Conservation (phyloP, 2,329 filamentous ascomycete species). For the Cytospora chrysosperma region DNA sequence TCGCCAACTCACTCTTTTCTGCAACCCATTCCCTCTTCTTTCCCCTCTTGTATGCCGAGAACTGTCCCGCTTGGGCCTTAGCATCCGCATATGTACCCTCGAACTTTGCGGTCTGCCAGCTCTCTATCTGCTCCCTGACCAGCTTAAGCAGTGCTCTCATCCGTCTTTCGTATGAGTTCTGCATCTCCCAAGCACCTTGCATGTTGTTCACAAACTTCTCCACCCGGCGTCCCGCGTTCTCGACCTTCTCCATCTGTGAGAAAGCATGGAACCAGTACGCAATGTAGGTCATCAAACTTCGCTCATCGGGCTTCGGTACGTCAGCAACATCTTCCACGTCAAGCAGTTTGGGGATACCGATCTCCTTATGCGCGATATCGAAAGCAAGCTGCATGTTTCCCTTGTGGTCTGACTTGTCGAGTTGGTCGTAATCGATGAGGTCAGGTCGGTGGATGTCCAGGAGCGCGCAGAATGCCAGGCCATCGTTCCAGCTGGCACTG, state of each 20-base stretch:
- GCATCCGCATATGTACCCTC: conserved; percentile 91
- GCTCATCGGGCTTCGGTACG: conserved; percentile 91
- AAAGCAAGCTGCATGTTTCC: conserved; percentile 99
- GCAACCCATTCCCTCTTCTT: conserved; percentile 95
- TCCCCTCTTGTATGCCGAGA: conserved; percentile 85
- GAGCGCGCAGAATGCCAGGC: conserved; percentile 91
- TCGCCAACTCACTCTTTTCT: conserved; percentile 93
- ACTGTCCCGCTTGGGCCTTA: conserved; percentile 78
- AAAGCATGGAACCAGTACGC: conserved; percentile 99
- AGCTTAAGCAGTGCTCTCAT: conserved; percentile 79
- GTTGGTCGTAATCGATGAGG: conserved; percentile 90
- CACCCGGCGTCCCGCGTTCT: conserved; percentile 92
- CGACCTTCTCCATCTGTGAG: conserved; percentile 97
- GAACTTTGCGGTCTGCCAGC: conserved; percentile 79
- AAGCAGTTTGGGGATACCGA: conserved; percentile 91
- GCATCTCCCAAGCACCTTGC: conserved; percentile 99
- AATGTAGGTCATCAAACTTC: conserved; percentile 98
- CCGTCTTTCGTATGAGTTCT: conserved; percentile 88
- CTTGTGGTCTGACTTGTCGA: conserved; percentile 91
- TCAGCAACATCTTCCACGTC: conserved; percentile 99
- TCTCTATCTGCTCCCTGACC: conserved; percentile 69
- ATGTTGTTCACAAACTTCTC: conserved; percentile 99
- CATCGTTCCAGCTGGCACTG: conserved; percentile 94
- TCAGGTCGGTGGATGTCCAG: conserved; percentile 96
- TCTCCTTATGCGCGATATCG: conserved; percentile 92